A percentile compares a stretch with the other conserved stretches of the same genome.
These are phyloP conservation scores for Triticum aestivum DNA, from an alignment of 176 grass and related monocot genomes.

Conservation along the genomic window DNA sequence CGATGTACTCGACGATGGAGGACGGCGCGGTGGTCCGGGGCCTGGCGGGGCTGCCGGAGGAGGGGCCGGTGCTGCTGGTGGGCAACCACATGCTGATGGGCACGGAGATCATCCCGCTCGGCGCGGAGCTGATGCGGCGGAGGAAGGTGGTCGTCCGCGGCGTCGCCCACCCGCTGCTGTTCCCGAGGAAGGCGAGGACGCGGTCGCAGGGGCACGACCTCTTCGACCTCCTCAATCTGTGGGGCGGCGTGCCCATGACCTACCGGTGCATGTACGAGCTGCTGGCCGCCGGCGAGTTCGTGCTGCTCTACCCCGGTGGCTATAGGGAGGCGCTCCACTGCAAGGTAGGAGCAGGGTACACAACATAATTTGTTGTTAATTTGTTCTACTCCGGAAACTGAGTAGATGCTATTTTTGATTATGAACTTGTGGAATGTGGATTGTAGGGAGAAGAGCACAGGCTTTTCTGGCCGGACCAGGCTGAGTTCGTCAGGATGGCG, in stretches of 20 bases:
- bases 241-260: slow-evolving; percentile 60
- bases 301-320: slow-evolving; percentile 76
- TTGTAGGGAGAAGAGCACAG: slow-evolving; percentile 60
- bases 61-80: slow-evolving; percentile 63
- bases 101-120: slow-evolving; percentile 59
- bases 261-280: slow-evolving; percentile 47
- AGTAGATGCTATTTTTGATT: no score
- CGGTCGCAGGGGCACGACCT: slow-evolving; percentile 57
- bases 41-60: slow-evolving; percentile 49
- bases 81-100: slow-evolving; percentile 82
- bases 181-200: slow-evolving; percentile 31
- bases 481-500: slow-evolving; percentile 69
- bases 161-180: slow-evolving; percentile 54
- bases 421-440: neutral
- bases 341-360: slow-evolving; percentile 34
- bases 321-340: slow-evolving; percentile 59
- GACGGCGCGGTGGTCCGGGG: slow-evolving; percentile 47
- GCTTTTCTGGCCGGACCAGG: slow-evolving; percentile 50
- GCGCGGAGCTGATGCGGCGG: slow-evolving; percentile 42
- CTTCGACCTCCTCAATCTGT: slow-evolving; percentile 61
- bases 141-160: slow-evolving; percentile 52
- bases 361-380: no score
- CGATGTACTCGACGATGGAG: slow-evolving; percentile 62
- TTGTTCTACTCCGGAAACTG: no score
- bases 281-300: slow-evolving; percentile 52